phyloP scores from a whole-genome alignment of 371 early-diverging fungal genomes.

The Mortierella sp. region DNA sequence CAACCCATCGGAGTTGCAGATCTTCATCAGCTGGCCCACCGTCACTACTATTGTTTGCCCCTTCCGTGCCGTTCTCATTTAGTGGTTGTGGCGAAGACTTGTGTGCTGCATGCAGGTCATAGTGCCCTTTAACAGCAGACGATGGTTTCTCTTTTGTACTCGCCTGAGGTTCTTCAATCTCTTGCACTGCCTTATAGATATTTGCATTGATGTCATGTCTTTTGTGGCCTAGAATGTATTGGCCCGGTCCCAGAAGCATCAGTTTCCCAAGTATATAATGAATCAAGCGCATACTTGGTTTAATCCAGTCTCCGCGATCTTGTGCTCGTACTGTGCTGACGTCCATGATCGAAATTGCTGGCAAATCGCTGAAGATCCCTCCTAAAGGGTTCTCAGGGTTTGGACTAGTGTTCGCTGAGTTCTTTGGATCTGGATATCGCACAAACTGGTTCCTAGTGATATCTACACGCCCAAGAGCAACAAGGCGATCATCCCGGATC shows the following conservation, averaged over 20 bases:
- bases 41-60: not conserved
- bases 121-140: slow-evolving; percentile 9
- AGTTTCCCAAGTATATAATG: slow-evolving; percentile 42
- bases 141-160: not conserved
- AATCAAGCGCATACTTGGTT: slow-evolving; percentile 45
- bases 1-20: slow-evolving; percentile 40
- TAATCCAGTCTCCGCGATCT: slow-evolving; percentile 50
- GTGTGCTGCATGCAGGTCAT: slow-evolving; percentile 54
- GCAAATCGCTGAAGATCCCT: slow-evolving; percentile 43
- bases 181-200: slow-evolving; percentile 35
- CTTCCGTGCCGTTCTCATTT: slow-evolving; percentile 9
- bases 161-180: not conserved
- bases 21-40: slow-evolving; percentile 29
- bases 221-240: slow-evolving; percentile 46
- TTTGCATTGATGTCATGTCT: slow-evolving; percentile 41
- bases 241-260: slow-evolving; percentile 31
- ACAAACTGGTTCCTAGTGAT: slow-evolving; percentile 53
- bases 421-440: slow-evolving; percentile 22
- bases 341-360: slow-evolving; percentile 39
- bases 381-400: slow-evolving; percentile 37
- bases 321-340: slow-evolving; percentile 22
- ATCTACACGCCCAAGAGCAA: slow-evolving; percentile 42
- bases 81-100: slow-evolving; percentile 31
- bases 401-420: not conserved
- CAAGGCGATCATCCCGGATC: slow-evolving; percentile 42